Evolutionary conservation across 164 flowering plant genomes (phyloP).

Genomic region (Aristolochia californica): DNA sequence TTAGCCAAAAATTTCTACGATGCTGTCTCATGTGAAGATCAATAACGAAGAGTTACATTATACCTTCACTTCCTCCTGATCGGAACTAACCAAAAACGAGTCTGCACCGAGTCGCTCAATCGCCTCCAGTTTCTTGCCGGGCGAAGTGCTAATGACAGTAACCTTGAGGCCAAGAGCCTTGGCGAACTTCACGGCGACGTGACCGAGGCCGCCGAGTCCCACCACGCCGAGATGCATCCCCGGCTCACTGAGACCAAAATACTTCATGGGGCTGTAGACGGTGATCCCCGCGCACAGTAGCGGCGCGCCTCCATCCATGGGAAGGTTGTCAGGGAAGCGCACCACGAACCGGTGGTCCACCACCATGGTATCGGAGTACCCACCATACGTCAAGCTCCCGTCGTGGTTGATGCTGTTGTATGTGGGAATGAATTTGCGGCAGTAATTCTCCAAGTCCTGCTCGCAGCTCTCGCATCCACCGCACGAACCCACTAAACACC

Average conservation of each 20-base stretch:
- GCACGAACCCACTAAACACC: slow-evolving; percentile 44
- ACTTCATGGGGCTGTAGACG: slow-evolving; percentile 20
- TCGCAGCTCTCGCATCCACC: slow-evolving; percentile 28
- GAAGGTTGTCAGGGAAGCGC: slow-evolving; percentile 15
- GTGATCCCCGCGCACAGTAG: slow-evolving; percentile 24
- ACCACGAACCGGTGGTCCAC: slow-evolving; percentile 11
- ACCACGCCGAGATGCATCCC: slow-evolving; percentile 14
- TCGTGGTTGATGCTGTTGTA: slow-evolving; percentile 19
- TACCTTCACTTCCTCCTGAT: slow-evolving; percentile 32
- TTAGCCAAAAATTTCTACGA: background rate
- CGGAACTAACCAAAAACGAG: slow-evolving; percentile 23
- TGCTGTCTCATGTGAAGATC: background rate
- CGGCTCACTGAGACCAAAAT: slow-evolving; percentile 9
- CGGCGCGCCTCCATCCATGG: slow-evolving; percentile 17
- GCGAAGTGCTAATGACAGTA: slow-evolving; percentile 31
- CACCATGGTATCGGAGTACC: slow-evolving; percentile 14
- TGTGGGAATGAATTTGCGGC: slow-evolving; percentile 27
- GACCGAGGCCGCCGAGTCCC: slow-evolving; percentile 16
- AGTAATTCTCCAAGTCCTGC: slow-evolving; percentile 37
- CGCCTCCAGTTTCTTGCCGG: slow-evolving; percentile 29
- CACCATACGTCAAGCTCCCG: slow-evolving; percentile 29
- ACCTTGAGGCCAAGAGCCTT: slow-evolving; percentile 23
- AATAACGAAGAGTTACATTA: background rate
- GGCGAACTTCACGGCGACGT: slow-evolving; percentile 13
- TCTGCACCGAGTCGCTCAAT: slow-evolving; percentile 16